Evolutionary conservation across 148 eudicot species (phyloP).

Genomic region (Vaccinium corymbosum): DNA sequence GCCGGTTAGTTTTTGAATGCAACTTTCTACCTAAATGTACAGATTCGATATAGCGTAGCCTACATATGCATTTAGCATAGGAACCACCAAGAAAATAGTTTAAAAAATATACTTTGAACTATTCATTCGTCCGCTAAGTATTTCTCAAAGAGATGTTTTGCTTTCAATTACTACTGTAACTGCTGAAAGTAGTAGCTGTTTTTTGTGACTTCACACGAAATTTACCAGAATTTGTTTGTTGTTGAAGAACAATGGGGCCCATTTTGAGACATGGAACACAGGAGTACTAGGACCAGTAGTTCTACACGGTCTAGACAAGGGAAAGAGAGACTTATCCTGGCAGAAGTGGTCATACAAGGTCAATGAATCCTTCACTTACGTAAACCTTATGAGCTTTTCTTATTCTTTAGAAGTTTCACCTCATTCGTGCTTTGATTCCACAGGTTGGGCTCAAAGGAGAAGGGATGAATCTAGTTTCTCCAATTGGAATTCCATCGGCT

Average conservation of each 20-base stretch:
- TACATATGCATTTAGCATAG: neutral
- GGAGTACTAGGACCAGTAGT: conserved; percentile 62
- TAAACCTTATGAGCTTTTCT: neutral
- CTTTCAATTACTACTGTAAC: neutral
- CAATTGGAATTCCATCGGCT: conserved; percentile 41
- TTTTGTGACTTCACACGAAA: neutral
- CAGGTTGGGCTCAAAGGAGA: conserved; percentile 94
- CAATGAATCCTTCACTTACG: neutral
- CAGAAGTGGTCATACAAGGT: conserved; percentile 74
- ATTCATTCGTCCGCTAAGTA: neutral
- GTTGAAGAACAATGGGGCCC: conserved; percentile 59
- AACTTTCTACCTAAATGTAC: neutral
- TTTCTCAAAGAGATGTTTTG: neutral
- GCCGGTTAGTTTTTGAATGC: conserved; percentile 43
- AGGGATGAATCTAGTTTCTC: conserved; percentile 61
- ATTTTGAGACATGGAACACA: conserved; percentile 51
- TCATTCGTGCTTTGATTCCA: conserved; percentile 5
- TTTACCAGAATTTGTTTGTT: conserved; percentile 5
- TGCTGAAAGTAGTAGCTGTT: neutral
- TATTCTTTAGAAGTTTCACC: neutral
- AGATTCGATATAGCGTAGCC: neutral
- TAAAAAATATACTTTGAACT: neutral
- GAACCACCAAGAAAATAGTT: neutral
- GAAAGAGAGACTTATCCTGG: conserved; percentile 47
- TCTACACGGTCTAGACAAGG: conserved; percentile 46